Percentiles rank a stretch among this genome's conserved stretches.
phyloP scores from a whole-genome alignment of 805 yeast species.

The Vanderwaltozyma yarrowii region DNA sequence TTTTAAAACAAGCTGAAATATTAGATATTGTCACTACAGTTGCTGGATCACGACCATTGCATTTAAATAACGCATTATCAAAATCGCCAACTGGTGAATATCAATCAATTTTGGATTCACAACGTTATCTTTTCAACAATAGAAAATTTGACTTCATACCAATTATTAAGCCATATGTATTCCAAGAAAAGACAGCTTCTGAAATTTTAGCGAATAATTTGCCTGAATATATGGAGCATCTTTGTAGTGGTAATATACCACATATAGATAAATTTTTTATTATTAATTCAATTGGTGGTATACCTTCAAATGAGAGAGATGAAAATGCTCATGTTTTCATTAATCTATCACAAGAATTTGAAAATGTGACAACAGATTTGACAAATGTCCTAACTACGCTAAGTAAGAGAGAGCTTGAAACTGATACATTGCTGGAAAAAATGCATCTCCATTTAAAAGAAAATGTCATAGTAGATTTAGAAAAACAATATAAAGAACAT shows the following conservation, averaged over 20 bases:
- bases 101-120: slow-evolving; percentile 9
- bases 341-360: slow-evolving; percentile 69
- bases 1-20: slow-evolving; percentile 13
- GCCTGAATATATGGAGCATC: slow-evolving; percentile 26
- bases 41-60: slow-evolving; percentile 18
- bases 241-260: slow-evolving; percentile 24
- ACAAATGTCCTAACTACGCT: slow-evolving; percentile 3
- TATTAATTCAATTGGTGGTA: slow-evolving; percentile 79
- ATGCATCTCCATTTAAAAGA: slow-evolving; percentile 6
- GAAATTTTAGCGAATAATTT: slow-evolving; percentile 32
- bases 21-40: slow-evolving; percentile 17
- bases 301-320: slow-evolving; percentile 76
- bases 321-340: slow-evolving; percentile 80
- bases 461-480: slow-evolving; percentile 5
- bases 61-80: slow-evolving; percentile 17
- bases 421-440: slow-evolving; percentile 10
- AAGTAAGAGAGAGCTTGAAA: slow-evolving; percentile 8
- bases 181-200: slow-evolving; percentile 42
- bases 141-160: slow-evolving; percentile 29
- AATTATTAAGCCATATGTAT: slow-evolving; percentile 53
- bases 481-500: slow-evolving; percentile 31
- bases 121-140: slow-evolving; percentile 4
- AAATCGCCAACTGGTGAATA: slow-evolving; percentile 9
- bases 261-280: slow-evolving; percentile 69
- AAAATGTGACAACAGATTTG: slow-evolving; percentile 6